Base-by-base conservation (phyloP, 768 basidiomycete genomes). In the Russula olivacea region DNA sequence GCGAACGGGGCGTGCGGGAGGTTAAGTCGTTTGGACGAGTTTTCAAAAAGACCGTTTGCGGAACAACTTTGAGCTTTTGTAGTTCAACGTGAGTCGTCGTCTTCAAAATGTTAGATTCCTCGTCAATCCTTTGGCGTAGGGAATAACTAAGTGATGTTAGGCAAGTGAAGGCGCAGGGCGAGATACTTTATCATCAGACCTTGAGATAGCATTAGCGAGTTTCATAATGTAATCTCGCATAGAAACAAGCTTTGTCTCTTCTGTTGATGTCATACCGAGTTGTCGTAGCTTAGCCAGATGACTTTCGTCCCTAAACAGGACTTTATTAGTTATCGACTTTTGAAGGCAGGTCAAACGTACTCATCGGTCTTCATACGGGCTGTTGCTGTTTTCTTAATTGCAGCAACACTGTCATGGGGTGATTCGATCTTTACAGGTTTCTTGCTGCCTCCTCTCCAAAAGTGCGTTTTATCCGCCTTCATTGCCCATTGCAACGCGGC, bases 151-250 rank as follows among this genome's bases (percentile, higher is more conserved):
- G n/a, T 32, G 19, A 53, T 25, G 48, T 25, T 15, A 40, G 49
- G 32, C 21, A 57, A 25, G 36, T 45, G 17, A 66, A 32, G 12
- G 47, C 4, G 17, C 3, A 19, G 30, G 15, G 3, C 23, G n/a
- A 61, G 41, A 43, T 17, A n/a, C n/a, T n/a, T n/a, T n/a, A 34
- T 25, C 14, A 15, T 25, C 55, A 45, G 36, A 59, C 91, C 88
- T 93, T 43, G 88, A 83, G 0, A 84, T 84, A 2, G 88, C 85
- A 64, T 86, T 84, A 0, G 93, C 90, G 9, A 95, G 79, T 71
- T 93, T 94, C 55, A 89, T 72, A 49, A 92, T 86, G 70, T 96
- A 93, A 65, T 96, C 93, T 23, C 88, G 79, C 85, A 99, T 85
- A 0, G 91, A 85, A n/a, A 85, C 76, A 23, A 99, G 76, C 72